Evolutionary conservation across 768 basidiomycete species (phyloP), one percentile per base, ranked within the genome.

Genomic region (Omphalotus guepiniiformis): DNA sequence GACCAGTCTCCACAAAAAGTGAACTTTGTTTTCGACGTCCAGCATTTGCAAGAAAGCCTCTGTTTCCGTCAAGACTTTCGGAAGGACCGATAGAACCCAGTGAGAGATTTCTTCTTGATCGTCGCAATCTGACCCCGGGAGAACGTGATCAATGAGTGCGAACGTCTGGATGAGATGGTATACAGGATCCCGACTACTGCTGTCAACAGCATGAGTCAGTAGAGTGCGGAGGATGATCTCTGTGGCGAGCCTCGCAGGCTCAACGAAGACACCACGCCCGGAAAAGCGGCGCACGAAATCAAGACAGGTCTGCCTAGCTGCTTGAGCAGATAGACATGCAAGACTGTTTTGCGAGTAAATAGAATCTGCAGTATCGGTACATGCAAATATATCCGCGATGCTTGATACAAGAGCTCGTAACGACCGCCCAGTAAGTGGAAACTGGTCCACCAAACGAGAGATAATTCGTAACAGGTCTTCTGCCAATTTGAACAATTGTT

Each of bases 81-180:
- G 83, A 13, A 90, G 63, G 11, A 85, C 76, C 8, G 60, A 61
- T 4, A 69, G 67, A 1, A 76, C 61, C 83, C 82, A 87, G 49
- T 63, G 52, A 4, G 69, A 58, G n/a, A 56, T 58, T 8, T 67
- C 66, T n/a, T 38, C 45, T 15, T 15, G 13, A 26, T 18, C 32
- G 6, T 26, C 18, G 43, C 49, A 49, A 15, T 45, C 44, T 4
- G 57, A 53, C 11, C 61, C 39, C 52, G 84, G 83, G 1, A 89
- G 65, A 26, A 88, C 59, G 44, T 68, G 66, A 53, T 84, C 77
- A 35, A 88, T 54, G 39, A 91, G 68, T 37, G 66, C 63, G 55
- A 77, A 79, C 2, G 79, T 65, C 55, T 85, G 82, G 26, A 69
- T 59, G 3, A 84, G 53, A 42, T 79, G 81, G 49, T 73, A 68